Evolutionary conservation across 1,284 basidiomycete species (phyloP).

Genomic region (Cutaneotrichosporon cutaneum): DNA sequence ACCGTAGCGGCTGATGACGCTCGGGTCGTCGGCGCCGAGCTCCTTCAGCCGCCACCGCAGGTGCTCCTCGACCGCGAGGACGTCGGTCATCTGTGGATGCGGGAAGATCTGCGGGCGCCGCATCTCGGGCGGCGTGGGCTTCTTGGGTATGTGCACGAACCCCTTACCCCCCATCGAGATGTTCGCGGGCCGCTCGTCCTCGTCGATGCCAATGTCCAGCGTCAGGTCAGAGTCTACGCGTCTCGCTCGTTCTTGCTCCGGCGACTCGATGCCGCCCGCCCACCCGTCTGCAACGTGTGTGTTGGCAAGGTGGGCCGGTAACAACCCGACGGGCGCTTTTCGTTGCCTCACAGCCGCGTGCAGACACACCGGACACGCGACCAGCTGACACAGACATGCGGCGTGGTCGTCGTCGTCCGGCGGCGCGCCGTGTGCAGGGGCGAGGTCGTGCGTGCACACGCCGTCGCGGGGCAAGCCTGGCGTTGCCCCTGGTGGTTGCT

Average conservation of each 20-base stretch:
- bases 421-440: slow-evolving; percentile 23
- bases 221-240: slow-evolving; percentile 13
- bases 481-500: slow-evolving; percentile 17
- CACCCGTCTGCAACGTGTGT: slow-evolving; percentile 33
- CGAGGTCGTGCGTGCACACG: slow-evolving; percentile 27
- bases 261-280: slow-evolving; percentile 39
- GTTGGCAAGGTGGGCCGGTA: slow-evolving; percentile 36
- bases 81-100: slow-evolving; percentile 54
- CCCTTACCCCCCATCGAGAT: slow-evolving; percentile 39
- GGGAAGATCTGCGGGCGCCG: slow-evolving; percentile 37
- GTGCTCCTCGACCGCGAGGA: slow-evolving; percentile 53
- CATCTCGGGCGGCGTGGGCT: slow-evolving; percentile 12
- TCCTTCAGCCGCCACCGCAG: slow-evolving; percentile 52
- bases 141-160: slow-evolving; percentile 39
- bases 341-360: slow-evolving; percentile 31
- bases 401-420: slow-evolving; percentile 40
- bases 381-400: slow-evolving; percentile 45
- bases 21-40: slow-evolving; percentile 49
- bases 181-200: slow-evolving; percentile 8
- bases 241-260: slow-evolving; percentile 32
- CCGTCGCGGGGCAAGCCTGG: slow-evolving; percentile 24
- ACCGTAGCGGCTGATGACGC: slow-evolving; percentile 47
- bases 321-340: slow-evolving; percentile 36
- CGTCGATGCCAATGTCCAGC: slow-evolving; percentile 13
- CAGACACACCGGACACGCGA: slow-evolving; percentile 42